A percentile compares a stretch with the other conserved stretches of the same genome.
Evolutionary conservation across 345 rosid genomes (phyloP).

Genomic region (Lenwebbia sp.): DNA sequence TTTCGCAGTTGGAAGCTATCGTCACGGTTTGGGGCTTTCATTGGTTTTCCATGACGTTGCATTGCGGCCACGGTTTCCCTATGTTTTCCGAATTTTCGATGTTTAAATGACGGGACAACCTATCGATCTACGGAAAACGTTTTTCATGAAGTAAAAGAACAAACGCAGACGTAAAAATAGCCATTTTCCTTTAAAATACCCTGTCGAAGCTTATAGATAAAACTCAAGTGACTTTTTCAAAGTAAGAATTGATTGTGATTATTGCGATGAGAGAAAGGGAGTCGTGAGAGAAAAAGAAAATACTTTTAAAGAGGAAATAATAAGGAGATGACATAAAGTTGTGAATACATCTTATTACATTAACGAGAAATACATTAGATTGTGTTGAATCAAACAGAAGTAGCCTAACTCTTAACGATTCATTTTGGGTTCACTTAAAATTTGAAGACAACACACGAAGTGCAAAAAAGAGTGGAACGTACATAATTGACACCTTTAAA

Average conservation of each 20-base stretch:
- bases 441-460: not conserved
- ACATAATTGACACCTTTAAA: not conserved
- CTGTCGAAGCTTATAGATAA: no score
- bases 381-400: not conserved
- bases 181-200: no score
- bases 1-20: not conserved
- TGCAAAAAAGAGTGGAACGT: not conserved
- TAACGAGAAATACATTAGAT: not conserved
- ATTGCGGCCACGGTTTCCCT: not conserved
- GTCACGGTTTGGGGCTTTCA: not conserved
- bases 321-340: not conserved
- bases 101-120: no score
- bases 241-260: no score
- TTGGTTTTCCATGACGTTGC: not conserved
- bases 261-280: no score
- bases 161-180: no score
- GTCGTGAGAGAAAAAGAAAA: no score
- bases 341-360: not conserved
- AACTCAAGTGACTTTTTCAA: no score
- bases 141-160: no score
- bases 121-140: no score
- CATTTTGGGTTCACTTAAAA: not conserved
- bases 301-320: no score
- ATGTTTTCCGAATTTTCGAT: no score
- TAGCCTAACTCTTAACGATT: not conserved